A percentile compares a stretch with the other conserved stretches of the same genome.
phyloP scores from a whole-genome alignment of 768 basidiomycete genomes.

The Lentinula guzmanii region DNA sequence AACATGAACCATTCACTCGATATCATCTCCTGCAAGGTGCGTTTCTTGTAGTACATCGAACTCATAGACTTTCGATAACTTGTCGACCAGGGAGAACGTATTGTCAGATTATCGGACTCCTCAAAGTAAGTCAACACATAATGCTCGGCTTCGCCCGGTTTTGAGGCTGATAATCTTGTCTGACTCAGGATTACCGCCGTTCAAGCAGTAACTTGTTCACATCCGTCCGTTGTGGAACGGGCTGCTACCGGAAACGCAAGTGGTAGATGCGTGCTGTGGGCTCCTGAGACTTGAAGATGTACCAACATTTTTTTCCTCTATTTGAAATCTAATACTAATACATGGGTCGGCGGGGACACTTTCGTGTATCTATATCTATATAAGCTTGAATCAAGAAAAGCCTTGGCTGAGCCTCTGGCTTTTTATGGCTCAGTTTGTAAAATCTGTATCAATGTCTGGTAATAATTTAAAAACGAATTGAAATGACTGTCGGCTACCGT shows the following conservation, averaged over 20 bases:
- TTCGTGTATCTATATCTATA: no score
- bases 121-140: slow-evolving; percentile 32
- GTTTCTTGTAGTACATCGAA: neutral
- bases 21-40: slow-evolving; percentile 63
- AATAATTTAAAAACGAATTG: no score
- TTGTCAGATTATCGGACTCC: slow-evolving; percentile 57
- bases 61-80: neutral
- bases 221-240: slow-evolving; percentile 69
- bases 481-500: no score
- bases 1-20: slow-evolving; percentile 77
- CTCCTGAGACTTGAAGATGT: slow-evolving; percentile 25
- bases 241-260: slow-evolving; percentile 74
- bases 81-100: slow-evolving; percentile 54
- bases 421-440: no score
- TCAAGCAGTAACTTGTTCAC: slow-evolving; percentile 88
- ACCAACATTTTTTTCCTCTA: no score
- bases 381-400: no score
- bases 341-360: no score
- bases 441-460: no score
- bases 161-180: neutral
- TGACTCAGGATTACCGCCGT: slow-evolving; percentile 63
- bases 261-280: slow-evolving; percentile 80
- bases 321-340: no score
- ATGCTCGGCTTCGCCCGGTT: neutral
- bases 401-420: no score